These are phyloP conservation scores for Mycosarcoma mackinlayi DNA, from an alignment of 1,284 basidiomycete species.

Conservation along the genomic window DNA sequence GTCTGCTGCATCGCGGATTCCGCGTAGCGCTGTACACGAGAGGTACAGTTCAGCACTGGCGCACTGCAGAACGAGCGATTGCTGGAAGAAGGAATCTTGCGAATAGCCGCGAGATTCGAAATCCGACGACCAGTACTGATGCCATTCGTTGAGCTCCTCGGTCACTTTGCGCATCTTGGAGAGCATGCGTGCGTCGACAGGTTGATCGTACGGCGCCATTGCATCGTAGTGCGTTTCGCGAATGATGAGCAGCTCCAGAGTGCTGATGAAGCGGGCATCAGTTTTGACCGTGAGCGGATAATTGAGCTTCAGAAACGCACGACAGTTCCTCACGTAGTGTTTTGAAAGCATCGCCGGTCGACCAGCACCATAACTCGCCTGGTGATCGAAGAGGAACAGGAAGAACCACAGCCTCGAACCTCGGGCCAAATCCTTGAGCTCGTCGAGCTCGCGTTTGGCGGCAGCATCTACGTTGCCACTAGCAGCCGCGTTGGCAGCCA, in stretches of 20 bases:
- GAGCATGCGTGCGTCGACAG: slow-evolving; percentile 84
- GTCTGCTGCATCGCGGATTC: slow-evolving; percentile 73
- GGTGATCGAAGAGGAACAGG: slow-evolving; percentile 86
- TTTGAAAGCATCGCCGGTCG: slow-evolving; percentile 82
- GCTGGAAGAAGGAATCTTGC: slow-evolving; percentile 83
- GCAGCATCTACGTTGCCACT: slow-evolving; percentile 17
- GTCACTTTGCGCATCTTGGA: slow-evolving; percentile 86
- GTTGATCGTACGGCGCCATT: slow-evolving; percentile 83
- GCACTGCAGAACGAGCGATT: slow-evolving; percentile 85
- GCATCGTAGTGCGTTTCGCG: slow-evolving; percentile 89
- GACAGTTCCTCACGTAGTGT: slow-evolving; percentile 85
- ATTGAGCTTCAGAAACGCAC: slow-evolving; percentile 81
- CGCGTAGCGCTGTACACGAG: slow-evolving; percentile 87
- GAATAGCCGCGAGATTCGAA: slow-evolving; percentile 81
- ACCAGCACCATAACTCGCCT: slow-evolving; percentile 88
- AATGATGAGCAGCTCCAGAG: slow-evolving; percentile 84
- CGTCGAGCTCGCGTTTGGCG: slow-evolving; percentile 32
- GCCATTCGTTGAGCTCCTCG: slow-evolving; percentile 87
- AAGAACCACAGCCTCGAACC: slow-evolving; percentile 88
- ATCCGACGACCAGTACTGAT: slow-evolving; percentile 82
- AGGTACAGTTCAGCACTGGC: slow-evolving; percentile 93
- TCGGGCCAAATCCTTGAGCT: slow-evolving; percentile 38
- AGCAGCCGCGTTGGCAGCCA: slow-evolving; percentile 19
- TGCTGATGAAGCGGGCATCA: slow-evolving; percentile 84
- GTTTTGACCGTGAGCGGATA: slow-evolving; percentile 87